Evolutionary conservation across 345 rosid genomes (phyloP).

Genomic region (Eucalyptus pauciflora): DNA sequence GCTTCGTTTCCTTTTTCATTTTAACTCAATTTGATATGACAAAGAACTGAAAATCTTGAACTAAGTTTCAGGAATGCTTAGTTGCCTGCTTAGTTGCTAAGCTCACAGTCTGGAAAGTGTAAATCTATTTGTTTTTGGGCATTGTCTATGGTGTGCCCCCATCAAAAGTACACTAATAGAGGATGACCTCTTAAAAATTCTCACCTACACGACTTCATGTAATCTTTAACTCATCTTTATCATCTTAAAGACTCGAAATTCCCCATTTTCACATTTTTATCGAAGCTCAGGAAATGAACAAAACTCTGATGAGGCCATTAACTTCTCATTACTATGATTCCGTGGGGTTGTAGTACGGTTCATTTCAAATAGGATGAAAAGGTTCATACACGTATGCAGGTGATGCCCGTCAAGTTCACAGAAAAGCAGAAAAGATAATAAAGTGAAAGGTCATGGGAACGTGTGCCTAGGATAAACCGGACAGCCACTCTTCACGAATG

Average conservation of each 20-base stretch:
- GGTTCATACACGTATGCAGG: not conserved
- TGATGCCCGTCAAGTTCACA: not conserved
- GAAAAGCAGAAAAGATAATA: not conserved
- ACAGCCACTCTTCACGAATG: not conserved
- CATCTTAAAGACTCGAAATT: not conserved
- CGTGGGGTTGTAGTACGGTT: not conserved
- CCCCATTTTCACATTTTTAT: not conserved
- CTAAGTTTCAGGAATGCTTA: not conserved
- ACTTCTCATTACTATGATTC: not conserved
- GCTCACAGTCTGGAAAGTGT: not conserved
- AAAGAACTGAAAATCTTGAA: not conserved
- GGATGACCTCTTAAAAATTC: not conserved
- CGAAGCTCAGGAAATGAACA: not conserved
- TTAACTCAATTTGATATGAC: not conserved
- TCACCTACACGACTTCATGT: not conserved
- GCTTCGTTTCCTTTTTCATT: not conserved
- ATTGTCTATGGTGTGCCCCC: not conserved
- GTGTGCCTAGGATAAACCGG: too few species aligned
- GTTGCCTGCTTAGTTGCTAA: not conserved
- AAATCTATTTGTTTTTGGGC: not conserved
- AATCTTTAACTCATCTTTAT: not conserved
- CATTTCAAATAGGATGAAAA: not conserved
- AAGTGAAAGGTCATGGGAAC: not conserved
- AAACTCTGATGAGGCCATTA: not conserved
- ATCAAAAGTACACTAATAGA: not conserved